Evolutionary conservation across 2,329 filamentous ascomycete species (phyloP), one percentile per base, ranked within the genome.

Genomic region (Dactylonectria macrodidyma): DNA sequence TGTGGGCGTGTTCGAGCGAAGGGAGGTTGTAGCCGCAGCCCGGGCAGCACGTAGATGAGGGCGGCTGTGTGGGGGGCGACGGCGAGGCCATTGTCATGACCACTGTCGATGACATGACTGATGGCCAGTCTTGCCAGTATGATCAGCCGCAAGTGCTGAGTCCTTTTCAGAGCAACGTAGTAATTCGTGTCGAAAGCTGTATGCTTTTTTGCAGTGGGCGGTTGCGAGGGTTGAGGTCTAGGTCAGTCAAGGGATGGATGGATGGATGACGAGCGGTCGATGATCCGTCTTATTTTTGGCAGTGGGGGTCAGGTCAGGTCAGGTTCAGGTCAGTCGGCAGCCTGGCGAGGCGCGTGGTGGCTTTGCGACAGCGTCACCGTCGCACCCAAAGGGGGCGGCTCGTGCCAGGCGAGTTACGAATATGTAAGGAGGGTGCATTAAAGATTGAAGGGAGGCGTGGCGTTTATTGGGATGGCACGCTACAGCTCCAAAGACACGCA

Each of bases 11-110:
- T 30, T 82, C 79, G 63, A 76, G 64, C 57, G 79, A 65, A 47
- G 78, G 76, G 51, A 85, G 76, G 57, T 79, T 76, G 72, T 79
- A 81, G 71, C 87, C 87, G 79, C 87, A 89, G 75, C 81, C 82
- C 1, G 87, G 86, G 71, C 87, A 89, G 82, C 83, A 84, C 44
- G 78, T 73, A 26, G 72, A 70, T 38, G 73, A 71, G 38, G 70
- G 66, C 77, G 66, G 75, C 71, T 71, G 69, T 62, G 72, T 63
- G 50, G 73, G 73, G 57, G 76, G 68, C 30, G 77, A 65, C 19
- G 75, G 67, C 56, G 76, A 69, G 64, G 79, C 75, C 79, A 80
- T 79, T 62, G 81, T 80, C 69, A 81, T 70, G 72, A 80, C 76
- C 76, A 79, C 78, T 68, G 78, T 78, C 67, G 74, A 65, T 55